Evolutionary conservation across 768 basidiomycete genomes (phyloP).

Genomic region (Hygrocybe punicea): DNA sequence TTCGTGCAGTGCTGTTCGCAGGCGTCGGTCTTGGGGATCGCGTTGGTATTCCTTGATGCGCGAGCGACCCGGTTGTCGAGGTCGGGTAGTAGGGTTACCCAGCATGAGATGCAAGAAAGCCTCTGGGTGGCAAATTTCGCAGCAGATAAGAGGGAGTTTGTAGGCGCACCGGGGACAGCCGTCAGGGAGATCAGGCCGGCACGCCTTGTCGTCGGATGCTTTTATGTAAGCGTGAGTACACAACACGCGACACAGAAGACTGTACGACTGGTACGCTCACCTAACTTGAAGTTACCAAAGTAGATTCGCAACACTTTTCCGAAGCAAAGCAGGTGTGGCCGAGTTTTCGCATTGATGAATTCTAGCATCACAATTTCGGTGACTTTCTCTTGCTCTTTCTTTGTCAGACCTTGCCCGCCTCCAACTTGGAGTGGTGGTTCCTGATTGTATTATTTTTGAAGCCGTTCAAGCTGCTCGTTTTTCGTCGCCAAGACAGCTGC

Average conservation of each 20-base stretch:
- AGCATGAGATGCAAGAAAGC: not conserved
- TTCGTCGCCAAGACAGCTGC: too few relatives aligned
- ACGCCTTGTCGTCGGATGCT: not conserved
- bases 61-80: not conserved
- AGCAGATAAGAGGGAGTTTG: not conserved
- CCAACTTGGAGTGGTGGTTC: not conserved
- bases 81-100: not conserved
- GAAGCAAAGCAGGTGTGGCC: not conserved
- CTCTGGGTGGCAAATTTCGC: not conserved
- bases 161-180: not conserved
- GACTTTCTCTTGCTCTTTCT: not conserved
- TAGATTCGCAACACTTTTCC: not conserved
- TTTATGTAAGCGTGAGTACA: not conserved
- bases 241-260: not conserved
- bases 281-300: not conserved
- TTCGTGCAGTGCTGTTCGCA: not conserved
- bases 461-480: too few relatives aligned
- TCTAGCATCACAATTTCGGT: not conserved
- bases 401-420: not conserved
- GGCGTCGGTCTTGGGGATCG: not conserved
- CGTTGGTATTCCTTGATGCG: not conserved
- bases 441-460: not conserved
- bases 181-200: not conserved
- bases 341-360: not conserved
- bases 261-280: too few relatives aligned